Evolutionary conservation across 169 alveolate genomes (phyloP), one percentile per base, ranked within the genome.

Genomic region (Cystoisospora suis): DNA sequence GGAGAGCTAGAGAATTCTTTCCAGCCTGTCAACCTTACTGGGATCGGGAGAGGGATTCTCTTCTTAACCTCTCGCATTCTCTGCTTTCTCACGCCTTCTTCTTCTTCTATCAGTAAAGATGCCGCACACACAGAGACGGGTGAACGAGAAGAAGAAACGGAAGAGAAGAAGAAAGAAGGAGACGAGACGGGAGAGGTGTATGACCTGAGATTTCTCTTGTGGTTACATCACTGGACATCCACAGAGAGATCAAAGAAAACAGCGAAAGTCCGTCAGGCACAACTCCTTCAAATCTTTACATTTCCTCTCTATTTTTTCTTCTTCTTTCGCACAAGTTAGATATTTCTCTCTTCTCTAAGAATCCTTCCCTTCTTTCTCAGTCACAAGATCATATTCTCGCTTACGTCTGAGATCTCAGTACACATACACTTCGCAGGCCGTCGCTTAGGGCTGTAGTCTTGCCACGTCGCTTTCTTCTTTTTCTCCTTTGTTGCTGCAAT

Each of bases 211-310:
- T 85, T 86, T 45, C 85, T 47, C 90, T 65, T 69, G 56, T 86
- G 46, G 90, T 20, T 45, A 9, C 85, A 72, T 46, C 83, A 72
- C 34, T 86, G 90, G 90, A 86, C 90, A 4, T 61, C 90, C 23
- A 86, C 90, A 2, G 90, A 86, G 53, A 45, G 90, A 23, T 86
- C 90, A 3, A 86, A 86, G 85, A 86, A 86, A 65, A 56, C 81
- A 12, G 90, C 90, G 45, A 86, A 86, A 72, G 90, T 69, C 9
- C 58, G 61, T 49, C 61, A 49, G 61, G 20, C 61, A 61, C 40
- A 61, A 20, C 12, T 53, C 65, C 23, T 12, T 53, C 23, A 53
- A 12, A 53, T 23, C 65, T 53, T 53, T 53, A 15, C 29, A 15
- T 53, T 23, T 23, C 23, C 65, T 53, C 65, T n/a, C 36, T 61